Percentiles rank a stretch among this genome's conserved stretches.
These are phyloP conservation scores for Heliamphora pulchella DNA, from an alignment of 179 eudicot species.

Conservation along the genomic window DNA sequence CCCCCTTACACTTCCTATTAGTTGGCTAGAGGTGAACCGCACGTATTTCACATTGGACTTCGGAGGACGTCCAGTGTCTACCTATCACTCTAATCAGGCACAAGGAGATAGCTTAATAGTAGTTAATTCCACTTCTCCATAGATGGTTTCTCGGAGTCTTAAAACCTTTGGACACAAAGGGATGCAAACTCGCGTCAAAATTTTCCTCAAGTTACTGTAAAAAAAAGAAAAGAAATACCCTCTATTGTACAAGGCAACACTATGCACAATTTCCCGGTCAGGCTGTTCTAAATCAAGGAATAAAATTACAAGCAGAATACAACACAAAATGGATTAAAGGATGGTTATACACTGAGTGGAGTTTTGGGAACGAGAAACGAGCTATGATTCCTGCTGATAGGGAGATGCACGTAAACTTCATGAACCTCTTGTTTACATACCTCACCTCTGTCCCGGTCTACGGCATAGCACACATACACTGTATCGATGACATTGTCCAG, in stretches of 20 bases:
- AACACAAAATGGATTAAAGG: constrained; percentile 9
- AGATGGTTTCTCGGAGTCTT: neutral
- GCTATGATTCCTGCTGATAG: constrained; percentile 60
- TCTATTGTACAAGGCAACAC: constrained; percentile 10
- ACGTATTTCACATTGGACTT: neutral
- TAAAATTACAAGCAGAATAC: constrained; percentile 20
- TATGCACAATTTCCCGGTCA: constrained; percentile 5
- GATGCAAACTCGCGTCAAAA: neutral
- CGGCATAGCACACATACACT: constrained; percentile 84
- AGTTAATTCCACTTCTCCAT: neutral
- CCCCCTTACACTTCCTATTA: no score
- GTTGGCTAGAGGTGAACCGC: no score
- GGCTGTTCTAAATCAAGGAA: constrained; percentile 13
- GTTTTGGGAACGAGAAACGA: constrained; percentile 34
- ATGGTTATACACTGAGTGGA: constrained; percentile 40
- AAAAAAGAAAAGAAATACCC: neutral
- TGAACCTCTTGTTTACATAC: constrained; percentile 83
- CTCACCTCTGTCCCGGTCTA: constrained; percentile 86
- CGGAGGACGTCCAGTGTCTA: neutral
- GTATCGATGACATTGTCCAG: constrained; percentile 87
- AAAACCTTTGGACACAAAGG: neutral
- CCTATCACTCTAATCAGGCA: neutral
- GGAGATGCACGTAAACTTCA: constrained; percentile 89
- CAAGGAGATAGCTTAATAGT: neutral
- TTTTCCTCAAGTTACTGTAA: neutral